Percentiles rank a stretch among this genome's conserved stretches.
These are phyloP conservation scores for Hypoxylon fuscum DNA, from an alignment of 495 filamentous ascomycete species.

Conservation along the genomic window DNA sequence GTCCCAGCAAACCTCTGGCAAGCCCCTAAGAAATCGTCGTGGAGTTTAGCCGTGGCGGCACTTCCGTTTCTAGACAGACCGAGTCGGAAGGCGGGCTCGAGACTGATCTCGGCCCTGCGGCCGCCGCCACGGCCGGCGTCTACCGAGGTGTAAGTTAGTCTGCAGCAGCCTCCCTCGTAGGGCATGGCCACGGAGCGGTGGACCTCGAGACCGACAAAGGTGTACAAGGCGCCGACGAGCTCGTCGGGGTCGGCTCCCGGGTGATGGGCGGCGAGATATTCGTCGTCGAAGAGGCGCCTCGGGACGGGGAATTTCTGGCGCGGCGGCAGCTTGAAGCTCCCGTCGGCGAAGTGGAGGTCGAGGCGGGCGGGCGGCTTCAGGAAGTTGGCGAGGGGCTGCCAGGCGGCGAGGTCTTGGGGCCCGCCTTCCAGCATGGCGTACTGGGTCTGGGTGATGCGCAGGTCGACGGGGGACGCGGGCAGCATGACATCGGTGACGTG, in stretches of 20 bases:
- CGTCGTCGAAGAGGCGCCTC: constrained; percentile 30
- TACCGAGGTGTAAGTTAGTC: constrained; percentile 54
- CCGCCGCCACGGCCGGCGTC: constrained; percentile 56
- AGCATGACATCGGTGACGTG: constrained; percentile 45
- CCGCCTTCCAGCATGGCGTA: constrained; percentile 38
- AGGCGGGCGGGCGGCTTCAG: constrained; percentile 48
- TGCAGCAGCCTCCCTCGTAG: constrained; percentile 50
- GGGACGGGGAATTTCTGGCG: constrained; percentile 50
- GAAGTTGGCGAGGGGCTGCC: constrained; percentile 47
- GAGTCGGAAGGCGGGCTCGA: too few relatives aligned
- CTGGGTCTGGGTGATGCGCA: constrained; percentile 50
- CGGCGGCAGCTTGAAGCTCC: constrained; percentile 50
- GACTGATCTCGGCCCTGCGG: constrained; percentile 50
- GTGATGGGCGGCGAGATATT: background rate
- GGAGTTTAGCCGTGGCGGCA: constrained; percentile 1
- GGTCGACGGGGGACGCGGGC: constrained; percentile 50
- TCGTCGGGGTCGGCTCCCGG: constrained; percentile 14
- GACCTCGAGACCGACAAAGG: constrained; percentile 57
- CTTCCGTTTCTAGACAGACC: background rate
- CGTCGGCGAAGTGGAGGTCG: constrained; percentile 46
- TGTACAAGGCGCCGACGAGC: constrained; percentile 51
- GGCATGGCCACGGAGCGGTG: constrained; percentile 47
- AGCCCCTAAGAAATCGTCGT: constrained; percentile 27
- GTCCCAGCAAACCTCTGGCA: constrained; percentile 28
- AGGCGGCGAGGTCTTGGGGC: constrained; percentile 34